Conservation (phyloP, 495 filamentous ascomycete species). For the Xylaria nigripes region DNA sequence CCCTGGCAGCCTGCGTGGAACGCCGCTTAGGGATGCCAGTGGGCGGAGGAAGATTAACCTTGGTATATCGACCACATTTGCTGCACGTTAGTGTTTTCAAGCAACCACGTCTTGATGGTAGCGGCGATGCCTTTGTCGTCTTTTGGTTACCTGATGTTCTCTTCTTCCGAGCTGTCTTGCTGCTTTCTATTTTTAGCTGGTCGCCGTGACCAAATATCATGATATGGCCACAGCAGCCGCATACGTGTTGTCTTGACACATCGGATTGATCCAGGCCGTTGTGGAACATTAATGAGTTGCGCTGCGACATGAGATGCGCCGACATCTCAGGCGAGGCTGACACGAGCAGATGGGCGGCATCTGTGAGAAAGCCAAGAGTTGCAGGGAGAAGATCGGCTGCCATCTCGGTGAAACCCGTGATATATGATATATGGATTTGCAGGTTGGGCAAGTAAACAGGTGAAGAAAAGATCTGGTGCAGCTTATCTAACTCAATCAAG, state of each 20-base stretch:
- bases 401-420: slow-evolving; percentile 19
- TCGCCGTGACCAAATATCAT: slow-evolving; percentile 39
- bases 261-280: slow-evolving; percentile 36
- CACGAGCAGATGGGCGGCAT: slow-evolving; percentile 44
- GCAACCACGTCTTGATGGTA: slow-evolving; percentile 6
- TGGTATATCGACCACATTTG: slow-evolving; percentile 35
- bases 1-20: background rate
- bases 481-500: no score
- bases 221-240: slow-evolving; percentile 45
- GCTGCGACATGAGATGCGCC: slow-evolving; percentile 40
- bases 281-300: slow-evolving; percentile 35
- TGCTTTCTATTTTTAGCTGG: slow-evolving; percentile 28
- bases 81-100: slow-evolving; percentile 39
- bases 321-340: slow-evolving; percentile 40
- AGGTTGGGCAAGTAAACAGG: slow-evolving; percentile 3
- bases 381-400: slow-evolving; percentile 20
- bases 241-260: slow-evolving; percentile 37
- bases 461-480: slow-evolving; percentile 15
- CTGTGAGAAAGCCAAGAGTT: slow-evolving; percentile 36
- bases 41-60: slow-evolving; percentile 27
- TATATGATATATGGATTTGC: background rate
- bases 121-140: slow-evolving; percentile 1
- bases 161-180: slow-evolving; percentile 14
- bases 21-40: slow-evolving; percentile 8
- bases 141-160: background rate